phyloP scores from a whole-genome alignment of 2,329 filamentous ascomycete species.

The Samsoniella hepiali region DNA sequence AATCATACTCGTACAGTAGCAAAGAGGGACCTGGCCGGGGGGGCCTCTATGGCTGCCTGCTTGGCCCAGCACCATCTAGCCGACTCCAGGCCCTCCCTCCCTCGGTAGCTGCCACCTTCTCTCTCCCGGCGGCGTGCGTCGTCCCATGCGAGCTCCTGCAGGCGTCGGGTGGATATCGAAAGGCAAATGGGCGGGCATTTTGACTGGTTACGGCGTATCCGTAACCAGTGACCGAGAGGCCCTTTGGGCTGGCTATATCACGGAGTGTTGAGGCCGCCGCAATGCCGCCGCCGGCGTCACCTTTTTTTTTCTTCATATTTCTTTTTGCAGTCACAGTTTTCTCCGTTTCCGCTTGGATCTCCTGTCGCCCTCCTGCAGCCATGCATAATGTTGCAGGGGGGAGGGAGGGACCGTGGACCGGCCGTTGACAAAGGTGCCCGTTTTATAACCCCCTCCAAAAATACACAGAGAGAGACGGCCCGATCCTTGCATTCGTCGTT shows the following conservation, averaged over 20 bases:
- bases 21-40: background rate
- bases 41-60: background rate
- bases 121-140: background rate
- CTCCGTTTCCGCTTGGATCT: constrained; percentile 1
- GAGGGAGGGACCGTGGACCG: background rate
- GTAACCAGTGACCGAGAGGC: background rate
- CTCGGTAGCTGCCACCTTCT: background rate
- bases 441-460: constrained; percentile 6
- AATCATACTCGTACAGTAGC: background rate
- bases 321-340: background rate
- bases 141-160: constrained; percentile 2
- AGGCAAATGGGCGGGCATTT: background rate
- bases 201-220: too few species aligned
- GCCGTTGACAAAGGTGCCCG: constrained; percentile 9
- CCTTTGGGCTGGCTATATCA: too few species aligned
- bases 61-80: background rate
- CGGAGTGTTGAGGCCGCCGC: background rate
- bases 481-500: constrained; percentile 8
- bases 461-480: background rate
- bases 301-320: background rate
- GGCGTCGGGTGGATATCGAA: background rate
- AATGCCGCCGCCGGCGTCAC: background rate
- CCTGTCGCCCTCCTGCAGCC: background rate
- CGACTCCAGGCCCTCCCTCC: background rate
- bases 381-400: background rate